These are phyloP conservation scores for Apiotrichum laibachii DNA, from an alignment of 1,284 basidiomycete genomes.

Conservation along the genomic window DNA sequence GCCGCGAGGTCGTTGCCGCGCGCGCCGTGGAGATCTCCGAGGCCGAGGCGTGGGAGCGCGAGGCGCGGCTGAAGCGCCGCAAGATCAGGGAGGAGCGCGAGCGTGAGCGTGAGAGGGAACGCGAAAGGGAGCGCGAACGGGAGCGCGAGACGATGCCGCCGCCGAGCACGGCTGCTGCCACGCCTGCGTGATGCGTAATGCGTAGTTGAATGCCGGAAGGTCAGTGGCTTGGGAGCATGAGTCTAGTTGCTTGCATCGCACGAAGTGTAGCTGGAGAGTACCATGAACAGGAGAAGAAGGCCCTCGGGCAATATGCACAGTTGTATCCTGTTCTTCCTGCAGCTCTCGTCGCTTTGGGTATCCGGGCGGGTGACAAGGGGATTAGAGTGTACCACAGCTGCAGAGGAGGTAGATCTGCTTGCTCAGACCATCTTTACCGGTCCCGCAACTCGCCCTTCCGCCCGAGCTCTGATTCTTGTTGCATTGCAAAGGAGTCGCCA, in stretches of 20 bases:
- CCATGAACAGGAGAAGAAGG: too few relatives aligned
- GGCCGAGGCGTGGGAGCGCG: slow-evolving; percentile 46
- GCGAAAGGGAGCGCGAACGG: not conserved
- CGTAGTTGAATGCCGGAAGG: not conserved
- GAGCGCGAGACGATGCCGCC: not conserved
- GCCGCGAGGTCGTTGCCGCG: slow-evolving; percentile 19
- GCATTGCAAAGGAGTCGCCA: too few relatives aligned
- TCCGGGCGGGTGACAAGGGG: too few relatives aligned
- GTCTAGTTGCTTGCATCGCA: too few relatives aligned
- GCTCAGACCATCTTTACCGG: too few relatives aligned
- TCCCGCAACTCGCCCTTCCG: too few relatives aligned
- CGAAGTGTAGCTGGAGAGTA: too few relatives aligned
- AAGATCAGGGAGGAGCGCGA: not conserved
- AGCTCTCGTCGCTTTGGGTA: too few relatives aligned
- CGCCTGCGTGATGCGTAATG: not conserved
- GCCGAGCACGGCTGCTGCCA: not conserved
- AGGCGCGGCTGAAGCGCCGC: slow-evolving; percentile 15
- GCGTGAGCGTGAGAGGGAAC: too few relatives aligned
- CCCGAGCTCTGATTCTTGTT: too few relatives aligned
- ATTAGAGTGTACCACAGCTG: not conserved
- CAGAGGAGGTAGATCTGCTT: not conserved
- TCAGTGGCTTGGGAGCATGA: too few relatives aligned
- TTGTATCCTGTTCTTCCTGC: slow-evolving; percentile 18
- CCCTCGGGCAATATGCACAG: slow-evolving; percentile 25
- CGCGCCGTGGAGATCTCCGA: slow-evolving; percentile 29